Base-by-base conservation (phyloP, 306 rosid species). In the Glycyrrhiza uralensis region DNA sequence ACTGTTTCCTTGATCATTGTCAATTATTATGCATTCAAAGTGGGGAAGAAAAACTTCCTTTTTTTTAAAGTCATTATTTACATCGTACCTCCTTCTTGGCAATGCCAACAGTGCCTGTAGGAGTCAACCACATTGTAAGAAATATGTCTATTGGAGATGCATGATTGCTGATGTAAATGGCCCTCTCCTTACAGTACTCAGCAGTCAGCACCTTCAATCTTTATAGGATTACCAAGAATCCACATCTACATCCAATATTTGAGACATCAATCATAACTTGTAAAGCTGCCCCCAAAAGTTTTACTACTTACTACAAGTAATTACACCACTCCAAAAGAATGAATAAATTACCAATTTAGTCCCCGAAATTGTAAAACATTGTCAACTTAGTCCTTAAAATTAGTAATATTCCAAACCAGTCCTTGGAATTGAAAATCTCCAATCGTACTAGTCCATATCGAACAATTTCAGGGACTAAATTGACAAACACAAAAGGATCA, bases 151-250 rank as follows among this genome's bases (percentile, higher is more conserved):
- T 67, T 3, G 93, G 90, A 68, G 88, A 88, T 23, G 90, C 90
- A 83, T 88, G 90, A 24, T 88, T 88, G 14, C 93, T 77, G 54
- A 88, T 85, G 60, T 83, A 88, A 74, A 85, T 71, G 38, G 88
- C 93, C 86, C 79, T 81, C 73, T 81, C 42, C 3, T 83, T 74
- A 56, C 63, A 55, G 74, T 69, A 83, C 49, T 88, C 87, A 44
- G 71, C 66, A 83, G 42, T 88, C 87, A 44, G 71, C 66, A 36
- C 90, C 90, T 78, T 88, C 90, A 45, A 88, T 83, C 49, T 81
- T 81, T 67, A 85, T 55, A 66, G 87, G 88, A 75, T 83, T 85
- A 36, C 93, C 93, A 55, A 83, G 87, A 72, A 88, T 88, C 93
- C 85, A 83, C 84, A 85, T 77, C 92, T 85, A 79, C 83, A 74